Base-by-base conservation (phyloP, 306 rosid species). In the Trifolium pratense region DNA sequence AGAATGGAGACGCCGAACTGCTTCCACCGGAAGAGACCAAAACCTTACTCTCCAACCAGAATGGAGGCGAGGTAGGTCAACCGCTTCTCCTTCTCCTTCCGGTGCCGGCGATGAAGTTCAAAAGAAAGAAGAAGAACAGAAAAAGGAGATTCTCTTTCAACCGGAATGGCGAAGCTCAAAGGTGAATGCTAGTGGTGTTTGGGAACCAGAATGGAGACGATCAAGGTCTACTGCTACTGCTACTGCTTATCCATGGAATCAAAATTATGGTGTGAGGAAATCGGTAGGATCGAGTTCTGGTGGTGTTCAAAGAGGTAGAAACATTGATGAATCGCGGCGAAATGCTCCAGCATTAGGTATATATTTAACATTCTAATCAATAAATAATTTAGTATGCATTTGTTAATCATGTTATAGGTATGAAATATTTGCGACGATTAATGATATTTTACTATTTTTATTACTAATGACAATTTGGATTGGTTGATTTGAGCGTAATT, bases 1-100 rank as follows among this genome's bases (percentile, higher is more conserved):
- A 18, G 59, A 79, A 67, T 79, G 83, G 75, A 26, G 66, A 11
- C 79, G 81, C 5, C 39, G 71, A 9, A 61, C 57, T 14, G 23
- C 20, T 32, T 70, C 74, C 6, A 4, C 10, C 26, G 64, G 40
- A 46, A 48, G 25, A 17, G 6, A 15, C 1, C 13, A 32, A 1
- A 56, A 64, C n/a, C 14, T 80, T 14, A n/a, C 20, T 61, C 77
- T 80, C 55, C 84, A 80, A 53, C 84, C 84, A 0, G 68, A 80
- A 70, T 80, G 84, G 84, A 29, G 77, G 5, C 76, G 84, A 31
- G 40, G 13, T 3, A 58, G 20, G 10, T 65, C 78, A 23, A 31
- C 1, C 7, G 46, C 20, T 40, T 13, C 40, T 16, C 52, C 66
- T 39, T 15, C 7, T 26, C 25, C 46, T 39, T 39, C 81, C 17